Percentiles rank a stretch among this genome's conserved stretches.
These are phyloP conservation scores for Bruguiera parviflora DNA, from an alignment of 345 rosid genomes.

Conservation along the genomic window DNA sequence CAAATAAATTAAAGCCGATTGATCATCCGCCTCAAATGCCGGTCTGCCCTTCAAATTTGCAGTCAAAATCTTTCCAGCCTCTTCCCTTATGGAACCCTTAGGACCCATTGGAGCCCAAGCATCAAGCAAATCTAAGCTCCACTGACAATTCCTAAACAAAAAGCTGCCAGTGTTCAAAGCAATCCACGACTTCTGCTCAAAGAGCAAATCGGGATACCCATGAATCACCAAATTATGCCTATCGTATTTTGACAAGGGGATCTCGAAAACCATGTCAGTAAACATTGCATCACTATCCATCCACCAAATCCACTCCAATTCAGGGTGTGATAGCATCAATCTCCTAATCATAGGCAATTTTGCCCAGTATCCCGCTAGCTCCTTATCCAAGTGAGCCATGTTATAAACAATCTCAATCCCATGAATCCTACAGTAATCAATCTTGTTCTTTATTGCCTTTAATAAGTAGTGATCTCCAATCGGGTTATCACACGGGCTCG, in stretches of 20 bases:
- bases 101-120: conserved; percentile 99
- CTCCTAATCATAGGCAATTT: conserved; percentile 84
- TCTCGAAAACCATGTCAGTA: conserved; percentile 90
- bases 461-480: conserved; percentile 89
- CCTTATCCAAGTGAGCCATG: conserved; percentile 93
- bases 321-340: conserved; percentile 87
- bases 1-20: conserved; percentile 86
- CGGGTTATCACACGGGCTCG: conserved; percentile 86
- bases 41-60: conserved; percentile 88
- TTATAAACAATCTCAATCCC: conserved; percentile 96
- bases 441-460: conserved; percentile 87
- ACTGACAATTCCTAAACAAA: conserved; percentile 83
- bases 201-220: conserved; percentile 85
- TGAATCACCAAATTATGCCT: conserved; percentile 79
- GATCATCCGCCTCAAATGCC: conserved; percentile 93
- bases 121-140: conserved; percentile 92
- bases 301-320: conserved; percentile 98
- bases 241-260: conserved; percentile 55
- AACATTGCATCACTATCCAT: conserved; percentile 98
- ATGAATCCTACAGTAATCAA: conserved; percentile 92
- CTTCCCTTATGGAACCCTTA: conserved; percentile 76
- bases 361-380: conserved; percentile 96
- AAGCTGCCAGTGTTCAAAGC: conserved; percentile 95
- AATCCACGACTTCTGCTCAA: conserved; percentile 84
- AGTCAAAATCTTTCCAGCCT: conserved; percentile 85